phyloP scores from a whole-genome alignment of 1,284 basidiomycete genomes.

The Coniophora puteana region DNA sequence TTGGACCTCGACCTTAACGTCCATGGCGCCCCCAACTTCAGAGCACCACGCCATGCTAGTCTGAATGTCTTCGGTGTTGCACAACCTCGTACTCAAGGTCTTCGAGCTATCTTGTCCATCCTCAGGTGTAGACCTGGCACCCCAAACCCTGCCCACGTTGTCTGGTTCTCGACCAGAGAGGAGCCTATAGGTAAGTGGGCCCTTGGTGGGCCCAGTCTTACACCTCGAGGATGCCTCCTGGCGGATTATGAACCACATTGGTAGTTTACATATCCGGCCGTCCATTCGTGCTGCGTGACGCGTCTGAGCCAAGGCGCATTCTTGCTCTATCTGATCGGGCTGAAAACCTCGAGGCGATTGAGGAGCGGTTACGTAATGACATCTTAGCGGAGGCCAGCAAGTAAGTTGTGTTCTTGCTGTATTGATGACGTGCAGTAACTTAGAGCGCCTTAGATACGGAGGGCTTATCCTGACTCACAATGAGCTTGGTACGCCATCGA shows the following conservation, averaged over 20 bases:
- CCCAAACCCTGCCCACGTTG: constrained; percentile 62
- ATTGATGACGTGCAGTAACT: not conserved
- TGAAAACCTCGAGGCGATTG: constrained; percentile 94
- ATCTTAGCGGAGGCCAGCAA: constrained; percentile 86
- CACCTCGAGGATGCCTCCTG: not conserved
- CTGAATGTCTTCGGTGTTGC: constrained; percentile 93
- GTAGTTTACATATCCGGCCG: constrained; percentile 88
- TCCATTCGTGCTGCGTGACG: constrained; percentile 95
- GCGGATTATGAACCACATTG: constrained; percentile 18
- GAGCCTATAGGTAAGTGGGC: constrained; percentile 67
- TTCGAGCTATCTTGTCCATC: constrained; percentile 88
- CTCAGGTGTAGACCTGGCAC: constrained; percentile 74
- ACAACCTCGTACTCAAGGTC: constrained; percentile 91
- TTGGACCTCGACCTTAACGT: constrained; percentile 90
- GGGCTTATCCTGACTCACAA: constrained; percentile 94
- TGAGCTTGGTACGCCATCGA: constrained; percentile 58
- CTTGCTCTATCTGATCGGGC: constrained; percentile 88
- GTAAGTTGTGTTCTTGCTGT: constrained; percentile 33
- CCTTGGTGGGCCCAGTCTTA: not conserved
- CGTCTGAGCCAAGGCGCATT: constrained; percentile 78
- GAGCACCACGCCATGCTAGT: constrained; percentile 71
- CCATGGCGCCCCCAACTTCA: constrained; percentile 94
- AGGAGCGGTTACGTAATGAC: constrained; percentile 87
- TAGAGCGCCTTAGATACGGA: constrained; percentile 60
- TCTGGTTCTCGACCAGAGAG: constrained; percentile 85